Evolutionary conservation across 345 rosid species (phyloP).

Genomic region (Angophora floribunda): DNA sequence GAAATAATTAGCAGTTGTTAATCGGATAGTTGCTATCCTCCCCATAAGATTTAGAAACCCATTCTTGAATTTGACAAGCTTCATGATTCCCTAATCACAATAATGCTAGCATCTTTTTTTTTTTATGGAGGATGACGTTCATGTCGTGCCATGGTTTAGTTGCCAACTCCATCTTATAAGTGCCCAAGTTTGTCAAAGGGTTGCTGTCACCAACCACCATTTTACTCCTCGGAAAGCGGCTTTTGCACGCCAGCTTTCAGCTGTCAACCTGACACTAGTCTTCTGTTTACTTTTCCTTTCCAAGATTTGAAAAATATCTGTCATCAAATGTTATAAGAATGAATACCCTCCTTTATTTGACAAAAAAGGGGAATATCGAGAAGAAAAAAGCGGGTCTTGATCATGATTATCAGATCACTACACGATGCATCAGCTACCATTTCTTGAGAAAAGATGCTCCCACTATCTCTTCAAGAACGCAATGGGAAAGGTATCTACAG

Average conservation of each 20-base stretch:
- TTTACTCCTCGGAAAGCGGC: neutral
- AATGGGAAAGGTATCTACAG: neutral
- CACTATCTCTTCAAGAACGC: neutral
- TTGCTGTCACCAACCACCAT: slow-evolving; percentile 12
- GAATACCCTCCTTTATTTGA: neutral
- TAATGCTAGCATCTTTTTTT: neutral
- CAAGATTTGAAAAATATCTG: neutral
- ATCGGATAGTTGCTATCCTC: neutral
- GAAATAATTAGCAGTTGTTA: neutral
- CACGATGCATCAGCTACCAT: neutral
- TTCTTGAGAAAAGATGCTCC: neutral
- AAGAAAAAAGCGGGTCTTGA: neutral
- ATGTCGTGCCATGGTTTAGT: slow-evolving; percentile 12
- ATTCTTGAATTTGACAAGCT: neutral
- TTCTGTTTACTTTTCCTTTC: neutral
- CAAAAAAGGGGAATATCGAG: neutral
- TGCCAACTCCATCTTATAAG: slow-evolving; percentile 1
- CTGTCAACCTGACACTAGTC: neutral
- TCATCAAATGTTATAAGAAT: neutral
- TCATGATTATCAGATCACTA: neutral
- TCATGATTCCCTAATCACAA: neutral
- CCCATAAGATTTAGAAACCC: neutral
- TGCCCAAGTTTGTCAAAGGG: slow-evolving; percentile 10
- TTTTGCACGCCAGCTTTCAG: neutral
- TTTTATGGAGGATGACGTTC: neutral